Evolutionary conservation across 2,329 filamentous ascomycete species (phyloP).

Genomic region (Claviceps arundinis): DNA sequence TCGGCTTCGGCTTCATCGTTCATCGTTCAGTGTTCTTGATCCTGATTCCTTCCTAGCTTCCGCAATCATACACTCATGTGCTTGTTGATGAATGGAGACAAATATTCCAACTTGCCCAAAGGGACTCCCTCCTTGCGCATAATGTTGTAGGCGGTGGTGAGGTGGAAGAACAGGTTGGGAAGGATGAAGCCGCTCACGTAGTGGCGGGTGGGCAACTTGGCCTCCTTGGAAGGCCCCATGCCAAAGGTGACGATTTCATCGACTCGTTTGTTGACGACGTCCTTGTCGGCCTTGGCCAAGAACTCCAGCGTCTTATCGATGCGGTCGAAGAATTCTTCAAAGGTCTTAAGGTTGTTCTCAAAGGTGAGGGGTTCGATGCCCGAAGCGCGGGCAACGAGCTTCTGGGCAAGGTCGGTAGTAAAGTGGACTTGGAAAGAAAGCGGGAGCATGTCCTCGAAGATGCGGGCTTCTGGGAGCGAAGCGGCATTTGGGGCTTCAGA

Average conservation of each 20-base stretch:
- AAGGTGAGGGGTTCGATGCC: constrained; percentile 17
- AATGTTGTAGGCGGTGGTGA: constrained; percentile 45
- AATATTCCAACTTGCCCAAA: constrained; percentile 47
- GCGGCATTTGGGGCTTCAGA: constrained; percentile 19
- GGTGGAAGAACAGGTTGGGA: constrained; percentile 54
- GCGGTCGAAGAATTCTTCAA: constrained; percentile 21
- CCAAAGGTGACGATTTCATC: constrained; percentile 16
- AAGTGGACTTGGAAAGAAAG: constrained; percentile 27
- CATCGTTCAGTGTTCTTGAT: background rate
- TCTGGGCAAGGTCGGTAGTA: constrained; percentile 16
- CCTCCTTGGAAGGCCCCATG: constrained; percentile 18
- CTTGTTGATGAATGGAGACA: constrained; percentile 21
- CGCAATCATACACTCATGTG: background rate
- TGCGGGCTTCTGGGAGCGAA: constrained; percentile 18
- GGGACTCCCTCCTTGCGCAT: constrained; percentile 46
- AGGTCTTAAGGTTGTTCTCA: constrained; percentile 17
- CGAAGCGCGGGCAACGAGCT: constrained; percentile 20
- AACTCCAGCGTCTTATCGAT: constrained; percentile 18
- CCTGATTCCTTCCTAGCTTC: background rate
- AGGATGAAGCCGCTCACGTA: constrained; percentile 37
- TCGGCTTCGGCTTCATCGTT: too few relatives aligned
- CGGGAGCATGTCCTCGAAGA: constrained; percentile 30
- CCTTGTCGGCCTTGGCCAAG: constrained; percentile 19
- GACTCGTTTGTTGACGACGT: constrained; percentile 20
- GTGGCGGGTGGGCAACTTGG: constrained; percentile 14